Evolutionary conservation across 2,329 filamentous ascomycete species (phyloP), one percentile per base, ranked within the genome.

Genomic region (Pseudogymnoascus sp.): DNA sequence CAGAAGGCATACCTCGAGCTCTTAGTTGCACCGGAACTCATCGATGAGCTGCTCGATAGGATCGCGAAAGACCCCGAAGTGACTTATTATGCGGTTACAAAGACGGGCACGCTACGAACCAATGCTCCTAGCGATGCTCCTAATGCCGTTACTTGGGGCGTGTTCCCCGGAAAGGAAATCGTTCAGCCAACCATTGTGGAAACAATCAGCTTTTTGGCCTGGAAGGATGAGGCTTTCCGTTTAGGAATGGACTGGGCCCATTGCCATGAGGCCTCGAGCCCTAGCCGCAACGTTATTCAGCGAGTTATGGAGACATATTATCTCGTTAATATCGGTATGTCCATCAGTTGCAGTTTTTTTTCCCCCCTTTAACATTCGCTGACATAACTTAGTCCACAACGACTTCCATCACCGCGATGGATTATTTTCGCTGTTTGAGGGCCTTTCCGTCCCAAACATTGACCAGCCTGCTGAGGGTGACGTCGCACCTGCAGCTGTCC

Each of bases 171-270:
- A 64, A 96, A 97, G 76, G 95, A 99, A 77, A 97, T 99, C 73
- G 93, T 99, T n/a, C 95, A 99, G 76, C 95, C 95, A 13, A 99
- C 95, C n/a, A 97, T 99, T 71, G 95, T 99, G 62, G 95, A 99
- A 78, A 96, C 91, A 17, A 88, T 99, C 74, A 96, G 91, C 75
- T 99, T 99, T 83, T 80, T 99, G 62, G 95, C 95, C 2, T 99
- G 95, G 95, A 96, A 96, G 78, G 95, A 99, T 70, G 95, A 99
- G 77, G 96, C 96, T 15, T 99, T 92, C 80, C 86, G 90, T 66
- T 83, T 99, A 9, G 95, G 95, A 63, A 83, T 89, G 64, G 93
- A 99, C 73, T 99, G 95, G 95, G 90, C 91, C 21, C 90, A 91
- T 71, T 99, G 95, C 74, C 91, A 96, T 73, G 85, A 92, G 38